These are phyloP conservation scores for Jatropha multifida DNA, from an alignment of 441 rosid genomes.

Conservation along the genomic window DNA sequence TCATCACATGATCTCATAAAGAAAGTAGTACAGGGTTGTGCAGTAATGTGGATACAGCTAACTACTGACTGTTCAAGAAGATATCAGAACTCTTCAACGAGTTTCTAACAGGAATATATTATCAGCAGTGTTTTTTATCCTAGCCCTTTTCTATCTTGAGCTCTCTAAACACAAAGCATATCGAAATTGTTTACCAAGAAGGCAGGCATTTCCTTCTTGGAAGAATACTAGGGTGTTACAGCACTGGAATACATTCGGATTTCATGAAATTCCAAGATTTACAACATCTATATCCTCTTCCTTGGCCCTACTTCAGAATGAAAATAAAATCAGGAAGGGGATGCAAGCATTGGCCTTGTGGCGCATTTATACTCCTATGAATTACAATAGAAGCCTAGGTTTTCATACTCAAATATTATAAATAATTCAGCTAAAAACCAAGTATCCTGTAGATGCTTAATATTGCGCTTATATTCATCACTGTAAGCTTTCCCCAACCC, in stretches of 20 bases:
- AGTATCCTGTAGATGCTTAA: not conserved
- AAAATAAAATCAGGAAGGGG: not conserved
- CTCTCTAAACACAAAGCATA: not conserved
- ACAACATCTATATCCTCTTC: not conserved
- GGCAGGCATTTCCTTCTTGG: too few relatives aligned
- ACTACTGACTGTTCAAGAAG: not conserved
- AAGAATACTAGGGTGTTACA: not conserved
- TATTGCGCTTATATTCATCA: too few relatives aligned
- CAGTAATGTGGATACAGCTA: not conserved
- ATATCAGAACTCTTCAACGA: not conserved
- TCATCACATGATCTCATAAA: slow-evolving; percentile 15
- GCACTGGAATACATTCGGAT: not conserved
- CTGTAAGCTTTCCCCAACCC: too few relatives aligned
- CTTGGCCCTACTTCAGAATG: not conserved
- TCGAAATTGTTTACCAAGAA: too few relatives aligned
- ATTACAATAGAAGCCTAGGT: not conserved
- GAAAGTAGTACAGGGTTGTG: not conserved
- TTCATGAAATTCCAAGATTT: not conserved
- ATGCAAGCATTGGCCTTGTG: not conserved
- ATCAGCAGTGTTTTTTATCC: not conserved
- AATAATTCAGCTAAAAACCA: not conserved
- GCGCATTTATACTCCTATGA: not conserved
- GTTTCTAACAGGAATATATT: slow-evolving; percentile 1
- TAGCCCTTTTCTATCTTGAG: not conserved
- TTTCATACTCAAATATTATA: too few relatives aligned